Evolutionary conservation across 306 rosid species (phyloP), one percentile per base, ranked within the genome.

Genomic region (Sechiopsis laciniata): DNA sequence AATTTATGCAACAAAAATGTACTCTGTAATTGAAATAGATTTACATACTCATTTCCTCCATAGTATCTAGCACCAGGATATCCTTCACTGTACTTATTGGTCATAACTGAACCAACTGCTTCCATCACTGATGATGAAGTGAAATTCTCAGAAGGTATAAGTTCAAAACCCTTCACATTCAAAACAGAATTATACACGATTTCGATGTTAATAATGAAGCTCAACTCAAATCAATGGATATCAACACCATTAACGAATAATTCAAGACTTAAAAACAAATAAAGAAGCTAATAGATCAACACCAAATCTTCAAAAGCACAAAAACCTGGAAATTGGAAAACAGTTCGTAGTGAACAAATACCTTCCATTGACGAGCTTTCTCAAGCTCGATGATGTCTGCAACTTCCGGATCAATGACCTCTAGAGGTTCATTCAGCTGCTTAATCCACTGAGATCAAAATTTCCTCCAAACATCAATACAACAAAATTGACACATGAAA

Each of bases 81-180:
- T 8, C 97, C 97, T 76, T 89, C 97, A 69, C 97, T 91, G 22
- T 89, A 91, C 76, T 87, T 87, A 81, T 91, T 91, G 13, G 92
- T 91, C 97, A 91, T 91, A 60, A 91, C 89, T 37, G 97, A 91
- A 62, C 97, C 97, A 86, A 91, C 96, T 24, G 96, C 97, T 85
- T 87, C 89, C 97, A 91, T 91, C 69, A 91, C 96, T 10, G 97
- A 87, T 48, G 76, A 55, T 17, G 97, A 91, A 19, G 92, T 87
- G 83, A 91, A 89, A 65, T 91, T 91, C 65, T 91, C 97, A 5
- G 97, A 91, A 71, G 97, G 92, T 64, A 91, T 91, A 48, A 91
- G 91, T 52, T 91, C 97, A 13, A 91, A 71, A 3, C 97, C 92
- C 97, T 91, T 57, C 52, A 75, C 7, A 75, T 73, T 69, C 50